Percentiles rank a stretch among this genome's conserved stretches.
These are phyloP conservation scores for Hanseniaspora clermontiae DNA, from an alignment of 805 yeast species.

Conservation along the genomic window DNA sequence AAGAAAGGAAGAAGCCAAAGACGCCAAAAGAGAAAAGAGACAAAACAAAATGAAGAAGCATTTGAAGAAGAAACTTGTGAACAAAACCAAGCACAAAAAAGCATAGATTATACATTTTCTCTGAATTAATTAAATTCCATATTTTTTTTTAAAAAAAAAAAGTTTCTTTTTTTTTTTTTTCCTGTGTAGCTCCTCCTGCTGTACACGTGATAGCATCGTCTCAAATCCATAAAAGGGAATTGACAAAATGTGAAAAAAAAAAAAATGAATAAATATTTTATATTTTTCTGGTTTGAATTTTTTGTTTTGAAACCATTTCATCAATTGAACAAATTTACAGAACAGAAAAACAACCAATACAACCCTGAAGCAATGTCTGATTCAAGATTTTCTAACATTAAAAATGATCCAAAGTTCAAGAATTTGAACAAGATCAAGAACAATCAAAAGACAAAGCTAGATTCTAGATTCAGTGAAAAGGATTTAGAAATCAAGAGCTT, in stretches of 20 bases:
- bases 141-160: conserved; percentile 25
- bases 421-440: conserved; percentile 38
- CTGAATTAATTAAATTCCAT: conserved; percentile 20
- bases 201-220: not conserved
- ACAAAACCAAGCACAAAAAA: conserved; percentile 36
- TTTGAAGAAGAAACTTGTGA: conserved; percentile 62
- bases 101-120: conserved; percentile 10
- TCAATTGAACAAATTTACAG: not conserved
- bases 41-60: conserved; percentile 73
- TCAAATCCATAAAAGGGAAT: not conserved
- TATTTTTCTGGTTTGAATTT: not conserved
- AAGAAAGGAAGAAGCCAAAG: conserved; percentile 65
- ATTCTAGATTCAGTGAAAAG: conserved; percentile 65
- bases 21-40: conserved; percentile 64
- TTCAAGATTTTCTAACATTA: conserved; percentile 65
- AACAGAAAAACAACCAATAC: conserved; percentile 10
- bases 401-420: conserved; percentile 78
- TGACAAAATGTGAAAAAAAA: not conserved
- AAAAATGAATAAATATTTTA: not conserved
- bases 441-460: conserved; percentile 67
- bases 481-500: conserved; percentile 37
- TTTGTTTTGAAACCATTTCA: not conserved
- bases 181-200: too few relatives aligned
- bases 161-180: conserved; percentile 28
- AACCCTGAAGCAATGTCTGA: conserved; percentile 37